Percentiles rank a stretch among this genome's conserved stretches.
Evolutionary conservation across 345 rosid species (phyloP).

Genomic region (Moricandia moricandioides): DNA sequence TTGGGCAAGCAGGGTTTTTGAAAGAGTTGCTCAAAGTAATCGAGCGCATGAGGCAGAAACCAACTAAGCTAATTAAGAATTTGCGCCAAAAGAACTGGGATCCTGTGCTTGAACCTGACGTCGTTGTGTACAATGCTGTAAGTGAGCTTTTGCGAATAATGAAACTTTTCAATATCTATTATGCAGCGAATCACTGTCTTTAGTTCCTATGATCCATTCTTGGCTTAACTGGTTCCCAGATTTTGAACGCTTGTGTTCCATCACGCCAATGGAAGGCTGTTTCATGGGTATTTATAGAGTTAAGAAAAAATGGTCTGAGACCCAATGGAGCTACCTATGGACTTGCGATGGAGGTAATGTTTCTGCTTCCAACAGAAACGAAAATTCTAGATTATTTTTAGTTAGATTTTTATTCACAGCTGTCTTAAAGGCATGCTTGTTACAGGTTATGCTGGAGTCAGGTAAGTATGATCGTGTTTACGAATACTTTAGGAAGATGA

Average conservation of each 20-base stretch:
- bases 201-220: constrained; percentile 6
- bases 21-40: constrained; percentile 67
- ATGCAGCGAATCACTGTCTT: not conserved
- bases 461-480: constrained; percentile 81
- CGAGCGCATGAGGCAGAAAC: constrained; percentile 77
- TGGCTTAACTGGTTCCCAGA: constrained; percentile 44
- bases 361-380: not conserved
- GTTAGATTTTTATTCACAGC: constrained; percentile 1
- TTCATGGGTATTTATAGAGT: constrained; percentile 80
- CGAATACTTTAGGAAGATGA: constrained; percentile 68
- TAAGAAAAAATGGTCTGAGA: constrained; percentile 71
- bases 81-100: constrained; percentile 65
- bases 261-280: constrained; percentile 87
- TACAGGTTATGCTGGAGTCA: constrained; percentile 86
- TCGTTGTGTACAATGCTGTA: constrained; percentile 93
- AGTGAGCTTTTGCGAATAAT: constrained; percentile 33
- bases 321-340: constrained; percentile 96
- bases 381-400: not conserved
- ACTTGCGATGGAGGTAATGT: constrained; percentile 91
- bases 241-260: constrained; percentile 85
- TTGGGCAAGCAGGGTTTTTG: constrained; percentile 83
- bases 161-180: not conserved
- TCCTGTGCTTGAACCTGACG: constrained; percentile 80
- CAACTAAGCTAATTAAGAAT: constrained; percentile 46
- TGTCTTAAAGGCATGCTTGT: constrained; percentile 28